phyloP scores from a whole-genome alignment of 208 protist species.

The Trichomonas gallinae region DNA sequence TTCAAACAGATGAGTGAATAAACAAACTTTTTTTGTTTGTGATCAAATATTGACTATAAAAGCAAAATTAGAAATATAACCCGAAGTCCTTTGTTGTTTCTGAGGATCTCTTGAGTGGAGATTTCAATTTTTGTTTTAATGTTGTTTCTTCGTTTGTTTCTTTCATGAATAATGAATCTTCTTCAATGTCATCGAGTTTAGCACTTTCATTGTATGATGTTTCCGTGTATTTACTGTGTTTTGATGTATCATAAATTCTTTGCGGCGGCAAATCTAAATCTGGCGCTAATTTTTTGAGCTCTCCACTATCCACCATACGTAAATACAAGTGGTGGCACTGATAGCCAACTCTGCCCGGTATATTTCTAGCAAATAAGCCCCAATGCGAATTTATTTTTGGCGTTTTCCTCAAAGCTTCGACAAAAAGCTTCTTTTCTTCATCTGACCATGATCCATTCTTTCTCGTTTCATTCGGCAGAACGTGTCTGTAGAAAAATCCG shows the following conservation, averaged over 20 bases:
- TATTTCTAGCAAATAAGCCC: neutral
- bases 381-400: neutral
- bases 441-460: neutral
- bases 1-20: too few species aligned
- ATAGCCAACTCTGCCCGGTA: neutral
- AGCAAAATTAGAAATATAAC: too few species aligned
- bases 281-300: neutral
- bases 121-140: neutral
- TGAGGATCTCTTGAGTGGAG: neutral
- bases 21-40: too few species aligned
- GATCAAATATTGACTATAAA: too few species aligned
- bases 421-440: neutral
- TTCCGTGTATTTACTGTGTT: neutral
- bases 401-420: neutral
- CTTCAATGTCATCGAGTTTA: neutral
- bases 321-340: neutral
- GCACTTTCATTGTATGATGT: neutral
- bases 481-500: neutral
- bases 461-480: neutral
- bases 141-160: neutral
- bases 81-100: too few species aligned
- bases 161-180: neutral
- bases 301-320: neutral
- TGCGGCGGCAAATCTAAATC: neutral
- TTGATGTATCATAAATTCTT: neutral